Evolutionary conservation across 2,329 filamentous ascomycete genomes (phyloP), one percentile per base, ranked within the genome.

Genomic region (Bipolaris cookei): DNA sequence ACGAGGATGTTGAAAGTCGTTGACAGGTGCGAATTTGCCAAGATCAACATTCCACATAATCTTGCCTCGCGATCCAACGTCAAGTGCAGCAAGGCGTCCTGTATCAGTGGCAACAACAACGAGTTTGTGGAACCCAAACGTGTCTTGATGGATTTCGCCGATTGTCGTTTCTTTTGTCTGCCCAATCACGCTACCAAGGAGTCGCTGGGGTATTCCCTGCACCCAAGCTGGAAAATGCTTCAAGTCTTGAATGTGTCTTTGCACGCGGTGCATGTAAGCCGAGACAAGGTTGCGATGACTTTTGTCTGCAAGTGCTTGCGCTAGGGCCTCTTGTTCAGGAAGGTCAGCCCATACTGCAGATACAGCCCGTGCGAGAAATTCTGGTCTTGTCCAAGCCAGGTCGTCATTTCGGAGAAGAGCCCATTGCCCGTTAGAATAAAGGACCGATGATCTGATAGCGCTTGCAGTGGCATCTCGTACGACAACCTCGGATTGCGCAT

Each of bases 221-320:
- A 96, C 77, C 78, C 89, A 96, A 0, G 82, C 84, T 0, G 93
- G 93, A 3, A 98, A 82, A 65, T 89, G 82, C 70, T 90, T 82
- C 37, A 97, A 81, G 63, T 97, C 95, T 43, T 86, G 82, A 13
- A 92, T 68, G 72, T 99, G 95, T 43, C 95, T 90, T 62, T 85
- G 89, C 13, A 97, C 83, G 13, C 95, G 89, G 77, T 97, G 92
- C 25, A 94, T 79, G 70, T 97, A 99, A n/a, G 95, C 95, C 10
- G 85, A 82, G 5, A 91, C 70, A 3, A 91, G 83, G 71, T 90
- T 96, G 69, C 89, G 90, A 71, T 97, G 90, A 3, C 91, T 90
- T 77, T 99, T 94, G 21, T 90, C 86, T 64, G 96, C 90, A 6
- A 98, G 82, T 28, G 92, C 90, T 73, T 90, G 88, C 5, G 88